Percentiles rank a stretch among this genome's conserved stretches.
phyloP scores from a whole-genome alignment of 176 grass and related monocot species.

The Oryza glaberrima region DNA sequence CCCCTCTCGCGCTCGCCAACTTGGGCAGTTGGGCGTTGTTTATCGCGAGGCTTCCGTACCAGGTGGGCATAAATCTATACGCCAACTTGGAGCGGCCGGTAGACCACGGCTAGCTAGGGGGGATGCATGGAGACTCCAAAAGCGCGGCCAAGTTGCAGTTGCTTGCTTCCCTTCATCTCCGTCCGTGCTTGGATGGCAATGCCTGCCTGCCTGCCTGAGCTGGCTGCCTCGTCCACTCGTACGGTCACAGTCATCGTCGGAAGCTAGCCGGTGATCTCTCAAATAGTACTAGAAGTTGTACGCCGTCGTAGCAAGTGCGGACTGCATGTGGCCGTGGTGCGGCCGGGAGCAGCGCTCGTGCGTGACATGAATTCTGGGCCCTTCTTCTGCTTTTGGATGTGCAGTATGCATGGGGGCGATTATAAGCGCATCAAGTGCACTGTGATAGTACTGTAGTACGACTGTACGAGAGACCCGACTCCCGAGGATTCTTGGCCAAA shows the following conservation, averaged over 20 bases:
- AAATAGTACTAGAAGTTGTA: not conserved
- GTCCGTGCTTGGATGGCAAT: not conserved
- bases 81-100: not conserved
- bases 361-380: not conserved
- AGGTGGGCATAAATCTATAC: not conserved
- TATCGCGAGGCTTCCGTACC: not conserved
- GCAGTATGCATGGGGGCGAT: not conserved
- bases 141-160: not conserved
- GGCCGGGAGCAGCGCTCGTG: not conserved
- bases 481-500: not conserved
- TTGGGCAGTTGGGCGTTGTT: slow-evolving; percentile 16
- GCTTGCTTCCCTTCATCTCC: not conserved
- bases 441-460: not conserved
- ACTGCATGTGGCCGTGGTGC: not conserved
- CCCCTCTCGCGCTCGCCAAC: not conserved
- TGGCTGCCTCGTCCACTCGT: not conserved
- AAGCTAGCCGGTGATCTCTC: not conserved
- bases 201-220: not conserved
- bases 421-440: not conserved
- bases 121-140: slow-evolving; percentile 7
- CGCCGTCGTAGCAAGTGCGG: not conserved
- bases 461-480: not conserved
- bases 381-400: not conserved
- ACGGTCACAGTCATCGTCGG: not conserved
- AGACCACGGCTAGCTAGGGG: slow-evolving; percentile 2